Evolutionary conservation across 805 yeast species (phyloP).

Genomic region (Spathaspora arborariae): DNA sequence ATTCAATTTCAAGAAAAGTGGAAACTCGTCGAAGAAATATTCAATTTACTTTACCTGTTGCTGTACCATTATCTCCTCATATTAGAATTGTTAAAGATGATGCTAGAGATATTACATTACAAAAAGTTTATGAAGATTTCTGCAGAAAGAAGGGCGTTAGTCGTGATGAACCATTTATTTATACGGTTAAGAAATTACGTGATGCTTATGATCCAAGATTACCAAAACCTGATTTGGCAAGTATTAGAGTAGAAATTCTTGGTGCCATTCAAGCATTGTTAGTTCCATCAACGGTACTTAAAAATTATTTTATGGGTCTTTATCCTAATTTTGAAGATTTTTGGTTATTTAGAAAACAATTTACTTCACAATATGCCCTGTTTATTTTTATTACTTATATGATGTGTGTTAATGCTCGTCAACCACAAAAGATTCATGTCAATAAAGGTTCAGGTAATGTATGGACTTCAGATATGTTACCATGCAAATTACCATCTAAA

Average conservation of each 20-base stretch:
- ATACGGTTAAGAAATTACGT: constrained; percentile 77
- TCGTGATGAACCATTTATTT: constrained; percentile 87
- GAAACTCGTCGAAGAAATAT: constrained; percentile 85
- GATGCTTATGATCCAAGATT: constrained; percentile 92
- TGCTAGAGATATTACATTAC: constrained; percentile 68
- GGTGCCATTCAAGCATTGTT: constrained; percentile 83
- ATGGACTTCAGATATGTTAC: constrained; percentile 94
- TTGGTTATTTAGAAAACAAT: constrained; percentile 95
- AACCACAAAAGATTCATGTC: constrained; percentile 88
- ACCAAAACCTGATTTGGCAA: constrained; percentile 87
- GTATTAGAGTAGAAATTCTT: constrained; percentile 86
- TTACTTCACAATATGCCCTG: constrained; percentile 91
- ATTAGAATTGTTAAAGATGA: constrained; percentile 87
- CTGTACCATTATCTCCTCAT: constrained; percentile 92
- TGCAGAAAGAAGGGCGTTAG: constrained; percentile 70
- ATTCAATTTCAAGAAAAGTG: constrained; percentile 71
- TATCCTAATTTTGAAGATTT: constrained; percentile 86
- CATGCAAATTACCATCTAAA: constrained; percentile 69
- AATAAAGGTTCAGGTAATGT: constrained; percentile 81
- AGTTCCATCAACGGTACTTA: constrained; percentile 81
- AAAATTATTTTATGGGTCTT: constrained; percentile 66
- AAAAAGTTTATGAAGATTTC: constrained; percentile 80
- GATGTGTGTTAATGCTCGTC: constrained; percentile 90
- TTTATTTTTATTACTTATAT: constrained; percentile 88
- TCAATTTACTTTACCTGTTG: constrained; percentile 82